Conservation (phyloP, 345 rosid species). For the Salix brachista region DNA sequence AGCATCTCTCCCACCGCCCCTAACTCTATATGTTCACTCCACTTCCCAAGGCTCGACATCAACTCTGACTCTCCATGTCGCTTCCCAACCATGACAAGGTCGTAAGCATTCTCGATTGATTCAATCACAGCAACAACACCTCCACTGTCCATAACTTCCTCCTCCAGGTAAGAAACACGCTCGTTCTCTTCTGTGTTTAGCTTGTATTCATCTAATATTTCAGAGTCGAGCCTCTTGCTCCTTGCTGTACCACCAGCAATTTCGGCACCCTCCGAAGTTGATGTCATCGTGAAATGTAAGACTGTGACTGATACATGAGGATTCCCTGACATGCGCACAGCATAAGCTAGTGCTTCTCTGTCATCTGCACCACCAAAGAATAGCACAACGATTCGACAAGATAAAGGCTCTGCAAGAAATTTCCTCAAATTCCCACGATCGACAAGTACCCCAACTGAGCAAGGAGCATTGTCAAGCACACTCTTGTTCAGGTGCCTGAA, state of each 20-base stretch:
- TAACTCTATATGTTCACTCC: conserved; percentile 1
- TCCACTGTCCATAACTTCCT: conserved; percentile 1
- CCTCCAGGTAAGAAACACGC: neutral
- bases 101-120: conserved; percentile 4
- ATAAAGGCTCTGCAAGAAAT: neutral
- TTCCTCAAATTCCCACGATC: conserved; percentile 5
- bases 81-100: conserved; percentile 22
- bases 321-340: conserved; percentile 4
- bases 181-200: neutral
- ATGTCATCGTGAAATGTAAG: neutral
- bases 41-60: neutral
- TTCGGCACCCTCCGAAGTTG: neutral
- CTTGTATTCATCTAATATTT: conserved; percentile 5
- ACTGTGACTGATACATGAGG: conserved; percentile 7
- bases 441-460: conserved; percentile 19
- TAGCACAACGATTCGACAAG: neutral
- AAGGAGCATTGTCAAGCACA: conserved; percentile 21
- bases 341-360: conserved; percentile 17
- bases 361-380: conserved; percentile 20
- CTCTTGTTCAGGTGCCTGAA: conserved; percentile 15
- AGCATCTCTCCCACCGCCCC: conserved; percentile 11
- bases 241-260: conserved; percentile 2
- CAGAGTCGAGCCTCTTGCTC: conserved; percentile 4
- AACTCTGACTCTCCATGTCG: conserved; percentile 15
- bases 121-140: neutral